phyloP scores from a whole-genome alignment of 2,329 filamentous ascomycete species.

The Fusarium buxicola region DNA sequence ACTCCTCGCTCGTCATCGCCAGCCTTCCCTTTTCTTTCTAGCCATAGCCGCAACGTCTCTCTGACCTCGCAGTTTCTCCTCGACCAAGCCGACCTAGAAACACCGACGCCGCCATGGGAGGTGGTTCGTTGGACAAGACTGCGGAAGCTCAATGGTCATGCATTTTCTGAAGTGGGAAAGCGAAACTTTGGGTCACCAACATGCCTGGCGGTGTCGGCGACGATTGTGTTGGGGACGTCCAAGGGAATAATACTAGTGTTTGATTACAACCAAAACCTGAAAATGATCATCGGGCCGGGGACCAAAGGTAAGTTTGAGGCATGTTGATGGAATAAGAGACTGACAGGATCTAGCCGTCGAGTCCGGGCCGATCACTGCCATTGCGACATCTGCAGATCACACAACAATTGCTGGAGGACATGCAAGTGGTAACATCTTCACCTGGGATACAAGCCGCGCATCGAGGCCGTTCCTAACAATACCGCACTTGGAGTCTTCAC shows the following conservation, averaged over 20 bases:
- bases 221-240: slow-evolving; percentile 90
- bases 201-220: slow-evolving; percentile 87
- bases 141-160: slow-evolving; percentile 87
- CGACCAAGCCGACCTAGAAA: slow-evolving; percentile 74
- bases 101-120: slow-evolving; percentile 89
- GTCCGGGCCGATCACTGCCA: slow-evolving; percentile 85
- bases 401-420: slow-evolving; percentile 92
- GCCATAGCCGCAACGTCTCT: slow-evolving; percentile 85
- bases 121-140: slow-evolving; percentile 96
- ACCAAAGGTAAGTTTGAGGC: slow-evolving; percentile 76
- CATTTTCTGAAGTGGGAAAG: slow-evolving; percentile 91
- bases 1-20: slow-evolving; percentile 81
- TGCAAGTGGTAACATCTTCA: slow-evolving; percentile 91
- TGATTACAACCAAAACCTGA: slow-evolving; percentile 96
- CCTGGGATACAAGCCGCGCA: slow-evolving; percentile 90
- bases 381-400: slow-evolving; percentile 94
- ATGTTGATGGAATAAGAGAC: slow-evolving; percentile 12
- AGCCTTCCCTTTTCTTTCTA: slow-evolving; percentile 78
- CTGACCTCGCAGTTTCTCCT: slow-evolving; percentile 75
- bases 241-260: slow-evolving; percentile 96
- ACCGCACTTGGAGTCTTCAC: slow-evolving; percentile 75
- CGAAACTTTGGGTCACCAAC: slow-evolving; percentile 94
- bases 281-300: slow-evolving; percentile 91
- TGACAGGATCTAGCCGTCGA: slow-evolving; percentile 76
- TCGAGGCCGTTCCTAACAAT: slow-evolving; percentile 91